These are phyloP conservation scores for Terana coerulea DNA, from an alignment of 768 basidiomycete genomes.

Conservation along the genomic window DNA sequence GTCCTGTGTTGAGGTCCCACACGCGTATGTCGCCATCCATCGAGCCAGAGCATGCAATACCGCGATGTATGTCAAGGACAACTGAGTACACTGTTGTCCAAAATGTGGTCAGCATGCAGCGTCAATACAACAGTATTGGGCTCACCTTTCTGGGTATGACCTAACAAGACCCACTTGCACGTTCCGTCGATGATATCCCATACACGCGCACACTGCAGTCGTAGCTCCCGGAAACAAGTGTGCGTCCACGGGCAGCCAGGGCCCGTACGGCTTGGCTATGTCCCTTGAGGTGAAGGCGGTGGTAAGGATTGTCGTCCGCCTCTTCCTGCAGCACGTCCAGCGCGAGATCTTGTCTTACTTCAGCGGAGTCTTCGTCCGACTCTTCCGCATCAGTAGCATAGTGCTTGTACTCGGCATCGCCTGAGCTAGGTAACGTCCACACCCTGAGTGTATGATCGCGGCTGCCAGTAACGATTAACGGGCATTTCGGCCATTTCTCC, in stretches of 20 bases:
- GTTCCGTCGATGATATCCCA: conserved; percentile 89
- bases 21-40: conserved; percentile 98
- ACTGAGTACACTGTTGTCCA: conserved; percentile 80
- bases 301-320: conserved; percentile 80
- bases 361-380: conserved; percentile 53
- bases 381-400: conserved; percentile 63
- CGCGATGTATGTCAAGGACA: conserved; percentile 82
- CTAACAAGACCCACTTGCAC: conserved; percentile 76
- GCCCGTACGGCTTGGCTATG: conserved; percentile 92
- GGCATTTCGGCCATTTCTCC: conserved; percentile 71
- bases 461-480: conserved; percentile 71
- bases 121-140: no score
- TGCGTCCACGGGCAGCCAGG: conserved; percentile 85
- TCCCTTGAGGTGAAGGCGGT: conserved; percentile 77
- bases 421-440: conserved; percentile 64
- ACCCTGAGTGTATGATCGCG: conserved; percentile 63
- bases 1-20: conserved; percentile 84
- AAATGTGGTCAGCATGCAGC: neutral
- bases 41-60: conserved; percentile 93
- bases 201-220: conserved; percentile 92
- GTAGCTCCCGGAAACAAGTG: conserved; percentile 93
- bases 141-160: conserved; percentile 89
- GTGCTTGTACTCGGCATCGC: conserved; percentile 72
- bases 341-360: conserved; percentile 27
- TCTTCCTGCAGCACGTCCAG: conserved; percentile 50